phyloP scores from a whole-genome alignment of 75 land plant genomes.

The Picea sitchensis region DNA sequence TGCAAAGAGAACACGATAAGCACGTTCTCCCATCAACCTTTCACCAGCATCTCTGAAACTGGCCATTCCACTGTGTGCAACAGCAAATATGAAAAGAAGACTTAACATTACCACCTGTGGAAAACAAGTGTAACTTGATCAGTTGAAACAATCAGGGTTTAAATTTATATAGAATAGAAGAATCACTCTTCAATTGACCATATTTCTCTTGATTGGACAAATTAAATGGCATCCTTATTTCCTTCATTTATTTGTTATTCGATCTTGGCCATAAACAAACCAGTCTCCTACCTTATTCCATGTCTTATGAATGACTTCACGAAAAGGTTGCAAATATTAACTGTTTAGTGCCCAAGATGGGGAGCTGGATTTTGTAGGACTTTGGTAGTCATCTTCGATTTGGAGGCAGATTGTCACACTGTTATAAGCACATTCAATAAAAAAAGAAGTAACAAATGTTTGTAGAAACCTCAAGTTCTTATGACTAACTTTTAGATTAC shows the following conservation, averaged over 20 bases:
- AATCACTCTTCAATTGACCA: not conserved
- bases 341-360: not conserved
- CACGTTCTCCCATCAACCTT: conserved; percentile 85
- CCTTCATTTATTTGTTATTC: not conserved
- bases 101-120: conserved; percentile 80
- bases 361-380: not conserved
- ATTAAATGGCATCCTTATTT: not conserved
- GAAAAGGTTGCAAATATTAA: not conserved
- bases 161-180: not conserved
- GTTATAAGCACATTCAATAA: too few species aligned
- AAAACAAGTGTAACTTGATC: not conserved
- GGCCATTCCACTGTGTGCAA: conserved; percentile 92
- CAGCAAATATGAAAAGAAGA: conserved; percentile 77
- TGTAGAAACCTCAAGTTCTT: too few species aligned
- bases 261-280: not conserved
- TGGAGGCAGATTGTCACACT: too few species aligned
- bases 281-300: too few species aligned
- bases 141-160: not conserved
- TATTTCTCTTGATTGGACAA: not conserved
- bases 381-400: too few species aligned
- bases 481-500: too few species aligned
- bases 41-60: conserved; percentile 85
- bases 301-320: not conserved
- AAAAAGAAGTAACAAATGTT: too few species aligned
- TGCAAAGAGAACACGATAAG: conserved; percentile 90